phyloP scores from a whole-genome alignment of 371 early-diverging fungal genomes.

The Mucor velutinosus region DNA sequence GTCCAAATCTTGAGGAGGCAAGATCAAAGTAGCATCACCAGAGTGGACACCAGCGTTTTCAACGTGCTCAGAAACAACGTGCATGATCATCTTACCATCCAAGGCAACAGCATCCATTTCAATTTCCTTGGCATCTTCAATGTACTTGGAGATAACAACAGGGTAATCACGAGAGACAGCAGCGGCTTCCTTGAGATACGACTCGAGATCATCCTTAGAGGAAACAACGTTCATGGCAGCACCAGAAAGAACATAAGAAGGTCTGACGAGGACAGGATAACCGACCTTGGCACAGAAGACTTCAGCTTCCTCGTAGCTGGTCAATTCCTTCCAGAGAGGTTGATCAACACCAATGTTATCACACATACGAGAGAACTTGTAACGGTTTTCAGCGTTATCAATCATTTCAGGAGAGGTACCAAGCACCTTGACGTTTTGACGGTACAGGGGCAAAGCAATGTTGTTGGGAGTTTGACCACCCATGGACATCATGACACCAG shows the following conservation, averaged over 20 bases:
- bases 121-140: constrained; percentile 94
- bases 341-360: constrained; percentile 95
- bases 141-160: constrained; percentile 95
- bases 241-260: constrained; percentile 95
- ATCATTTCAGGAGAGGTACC: constrained; percentile 95
- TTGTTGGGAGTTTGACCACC: constrained; percentile 98
- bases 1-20: constrained; percentile 91
- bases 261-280: constrained; percentile 93
- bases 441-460: constrained; percentile 86
- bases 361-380: constrained; percentile 93
- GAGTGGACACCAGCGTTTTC: constrained; percentile 98
- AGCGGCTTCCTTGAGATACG: constrained; percentile 83
- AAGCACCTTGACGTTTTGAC: constrained; percentile 84
- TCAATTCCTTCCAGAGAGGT: constrained; percentile 93
- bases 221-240: constrained; percentile 96
- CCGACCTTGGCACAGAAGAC: constrained; percentile 84
- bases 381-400: constrained; percentile 92
- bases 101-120: constrained; percentile 95
- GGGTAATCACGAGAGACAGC: constrained; percentile 92
- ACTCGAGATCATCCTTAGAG: constrained; percentile 75
- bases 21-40: constrained; percentile 94
- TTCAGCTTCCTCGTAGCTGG: constrained; percentile 81
- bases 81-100: constrained; percentile 86
- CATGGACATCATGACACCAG: constrained; percentile 89
- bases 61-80: constrained; percentile 92